These are phyloP conservation scores for Colletotrichum phormii DNA, from an alignment of 2,329 filamentous ascomycete species.

Conservation along the genomic window DNA sequence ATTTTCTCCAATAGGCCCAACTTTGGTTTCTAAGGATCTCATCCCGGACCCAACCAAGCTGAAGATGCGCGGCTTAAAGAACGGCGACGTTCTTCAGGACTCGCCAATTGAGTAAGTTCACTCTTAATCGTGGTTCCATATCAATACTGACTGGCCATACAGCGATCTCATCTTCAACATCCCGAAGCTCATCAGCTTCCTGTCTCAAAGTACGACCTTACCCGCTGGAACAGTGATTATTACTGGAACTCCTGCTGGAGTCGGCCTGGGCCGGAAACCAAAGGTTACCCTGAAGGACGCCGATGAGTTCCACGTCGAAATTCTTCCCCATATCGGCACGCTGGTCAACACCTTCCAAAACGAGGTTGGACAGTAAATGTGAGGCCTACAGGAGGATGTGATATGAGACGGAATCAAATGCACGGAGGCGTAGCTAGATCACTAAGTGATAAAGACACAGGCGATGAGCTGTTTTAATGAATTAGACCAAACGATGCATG, in stretches of 20 bases:
- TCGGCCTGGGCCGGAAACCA: slow-evolving; percentile 52
- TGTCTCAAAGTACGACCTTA: slow-evolving; percentile 57
- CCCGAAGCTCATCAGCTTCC: slow-evolving; percentile 54
- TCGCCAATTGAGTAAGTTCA: slow-evolving; percentile 44
- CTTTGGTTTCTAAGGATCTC: slow-evolving; percentile 56
- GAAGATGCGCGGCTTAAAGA: slow-evolving; percentile 57
- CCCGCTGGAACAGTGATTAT: slow-evolving; percentile 55
- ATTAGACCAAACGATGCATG: not conserved
- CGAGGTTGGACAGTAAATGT: slow-evolving; percentile 14
- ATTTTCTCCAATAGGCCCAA: slow-evolving; percentile 51
- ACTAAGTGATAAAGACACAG: not conserved
- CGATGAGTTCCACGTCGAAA: slow-evolving; percentile 57
- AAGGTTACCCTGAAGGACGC: slow-evolving; percentile 51
- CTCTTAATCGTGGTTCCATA: slow-evolving; percentile 33
- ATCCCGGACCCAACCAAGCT: slow-evolving; percentile 56
- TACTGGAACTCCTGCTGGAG: slow-evolving; percentile 56
- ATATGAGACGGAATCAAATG: too few relatives aligned
- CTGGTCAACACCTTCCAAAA: slow-evolving; percentile 46
- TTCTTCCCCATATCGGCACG: slow-evolving; percentile 56
- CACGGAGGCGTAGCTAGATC: too few relatives aligned
- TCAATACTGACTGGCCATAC: slow-evolving; percentile 43
- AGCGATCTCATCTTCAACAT: slow-evolving; percentile 68
- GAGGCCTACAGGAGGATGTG: too few relatives aligned
- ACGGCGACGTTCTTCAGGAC: slow-evolving; percentile 64
- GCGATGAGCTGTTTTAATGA: not conserved